A percentile compares a stretch with the other conserved stretches of the same genome.
phyloP scores from a whole-genome alignment of 768 basidiomycete genomes.

The Pleurotus cornucopiae region DNA sequence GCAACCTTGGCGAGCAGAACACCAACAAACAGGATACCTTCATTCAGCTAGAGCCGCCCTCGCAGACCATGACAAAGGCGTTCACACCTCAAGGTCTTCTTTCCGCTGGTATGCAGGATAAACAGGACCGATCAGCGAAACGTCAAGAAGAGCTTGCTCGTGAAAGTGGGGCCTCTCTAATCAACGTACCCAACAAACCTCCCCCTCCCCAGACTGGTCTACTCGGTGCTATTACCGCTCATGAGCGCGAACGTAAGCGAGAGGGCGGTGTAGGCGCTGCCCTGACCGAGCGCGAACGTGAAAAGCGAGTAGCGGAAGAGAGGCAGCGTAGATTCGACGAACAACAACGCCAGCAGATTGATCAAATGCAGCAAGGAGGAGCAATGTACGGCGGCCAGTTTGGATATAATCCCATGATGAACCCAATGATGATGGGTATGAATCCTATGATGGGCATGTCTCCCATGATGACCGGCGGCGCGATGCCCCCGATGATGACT shows the following conservation, averaged over 20 bases:
- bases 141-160: conserved; percentile 91
- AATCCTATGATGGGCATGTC: conserved; percentile 46
- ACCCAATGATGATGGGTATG: conserved; percentile 64
- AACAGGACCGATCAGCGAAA: conserved; percentile 93
- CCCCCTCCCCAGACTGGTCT: conserved; percentile 94
- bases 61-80: conserved; percentile 83
- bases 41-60: conserved; percentile 67
- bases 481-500: conserved; percentile 31
- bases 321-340: conserved; percentile 92
- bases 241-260: conserved; percentile 90
- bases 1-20: conserved; percentile 35
- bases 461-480: conserved; percentile 32
- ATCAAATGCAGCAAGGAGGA: conserved; percentile 82
- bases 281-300: conserved; percentile 91
- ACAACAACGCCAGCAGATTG: conserved; percentile 81
- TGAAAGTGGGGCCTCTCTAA: conserved; percentile 85
- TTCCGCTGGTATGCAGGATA: conserved; percentile 92
- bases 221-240: conserved; percentile 92
- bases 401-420: conserved; percentile 71
- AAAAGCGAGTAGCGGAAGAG: conserved; percentile 88
- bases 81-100: conserved; percentile 94
- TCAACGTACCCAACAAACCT: conserved; percentile 95
- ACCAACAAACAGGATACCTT: conserved; percentile 48
- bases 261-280: conserved; percentile 95
- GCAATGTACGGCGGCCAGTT: conserved; percentile 62